These are phyloP conservation scores for Barnettozyma populi DNA, from an alignment of 805 yeast genomes.

Conservation along the genomic window DNA sequence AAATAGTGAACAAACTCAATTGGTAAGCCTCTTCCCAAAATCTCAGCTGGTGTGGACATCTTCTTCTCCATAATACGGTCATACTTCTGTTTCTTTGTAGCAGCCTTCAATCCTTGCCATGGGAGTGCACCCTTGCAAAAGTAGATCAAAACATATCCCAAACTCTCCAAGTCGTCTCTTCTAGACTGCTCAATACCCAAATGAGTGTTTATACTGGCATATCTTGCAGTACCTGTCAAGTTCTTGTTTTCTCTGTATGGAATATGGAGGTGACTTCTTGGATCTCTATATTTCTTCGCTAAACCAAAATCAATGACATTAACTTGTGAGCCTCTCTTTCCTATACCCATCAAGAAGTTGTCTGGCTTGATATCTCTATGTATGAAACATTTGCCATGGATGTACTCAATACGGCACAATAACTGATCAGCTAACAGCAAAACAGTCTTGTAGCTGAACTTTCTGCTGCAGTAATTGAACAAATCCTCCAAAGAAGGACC, in stretches of 20 bases:
- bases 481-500: conserved; percentile 95
- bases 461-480: conserved; percentile 92
- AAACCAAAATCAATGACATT: conserved; percentile 95
- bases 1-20: conserved; percentile 80
- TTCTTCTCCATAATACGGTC: conserved; percentile 95
- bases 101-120: conserved; percentile 98
- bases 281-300: conserved; percentile 92
- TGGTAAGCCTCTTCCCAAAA: conserved; percentile 88
- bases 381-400: conserved; percentile 93
- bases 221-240: conserved; percentile 95
- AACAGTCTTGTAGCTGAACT: conserved; percentile 90
- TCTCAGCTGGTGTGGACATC: conserved; percentile 81
- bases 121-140: conserved; percentile 95
- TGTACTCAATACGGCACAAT: conserved; percentile 88
- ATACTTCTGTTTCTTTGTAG: conserved; percentile 93
- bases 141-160: conserved; percentile 91
- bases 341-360: conserved; percentile 82
- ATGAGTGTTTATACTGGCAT: conserved; percentile 93
- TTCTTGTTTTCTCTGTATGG: conserved; percentile 96
- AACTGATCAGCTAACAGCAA: conserved; percentile 90
- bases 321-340: conserved; percentile 91
- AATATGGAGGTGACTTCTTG: conserved; percentile 88
- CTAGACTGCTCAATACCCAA: conserved; percentile 95
- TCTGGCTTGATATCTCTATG: conserved; percentile 97
- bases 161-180: conserved; percentile 92